A percentile compares a stretch with the other conserved stretches of the same genome.
Conservation (phyloP, 2,329 filamentous ascomycete species). For the Cercospora zeae-maydis region DNA sequence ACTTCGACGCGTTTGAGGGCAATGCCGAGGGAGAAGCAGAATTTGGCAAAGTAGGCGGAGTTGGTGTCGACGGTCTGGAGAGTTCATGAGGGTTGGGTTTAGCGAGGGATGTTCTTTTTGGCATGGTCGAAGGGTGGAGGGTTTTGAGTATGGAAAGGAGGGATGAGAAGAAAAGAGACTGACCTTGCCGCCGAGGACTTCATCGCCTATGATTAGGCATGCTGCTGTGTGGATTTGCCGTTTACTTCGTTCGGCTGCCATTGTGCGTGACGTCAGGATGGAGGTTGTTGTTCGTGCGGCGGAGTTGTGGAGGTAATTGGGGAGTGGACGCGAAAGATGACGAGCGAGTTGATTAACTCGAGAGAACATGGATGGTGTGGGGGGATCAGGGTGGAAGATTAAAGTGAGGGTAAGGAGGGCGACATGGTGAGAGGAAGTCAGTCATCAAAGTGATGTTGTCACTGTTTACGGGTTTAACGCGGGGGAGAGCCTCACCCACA, state of each 20-base stretch:
- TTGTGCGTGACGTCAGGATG: conserved; percentile 43
- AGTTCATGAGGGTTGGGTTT: background rate
- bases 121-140: background rate
- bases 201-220: conserved; percentile 94
- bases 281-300: conserved; percentile 31
- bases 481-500: background rate
- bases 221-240: conserved; percentile 82
- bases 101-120: background rate
- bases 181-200: conserved; percentile 92
- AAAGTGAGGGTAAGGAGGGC: background rate
- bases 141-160: background rate
- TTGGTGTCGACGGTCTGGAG: conserved; percentile 63
- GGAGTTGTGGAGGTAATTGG: conserved; percentile 52
- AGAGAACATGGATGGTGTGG: conserved; percentile 61
- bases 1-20: conserved; percentile 84
- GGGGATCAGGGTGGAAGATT: background rate
- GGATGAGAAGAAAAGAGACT: no score
- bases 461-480: conserved; percentile 3
- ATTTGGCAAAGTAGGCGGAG: conserved; percentile 62
- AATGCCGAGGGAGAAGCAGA: conserved; percentile 62
- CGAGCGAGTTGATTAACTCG: conserved; percentile 69
- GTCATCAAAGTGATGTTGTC: background rate
- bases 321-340: conserved; percentile 63
- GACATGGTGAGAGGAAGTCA: background rate
- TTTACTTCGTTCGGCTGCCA: conserved; percentile 55